Evolutionary conservation across 495 filamentous ascomycete genomes (phyloP), one percentile per base, ranked within the genome.

Genomic region (Apiosordaria backusii): DNA sequence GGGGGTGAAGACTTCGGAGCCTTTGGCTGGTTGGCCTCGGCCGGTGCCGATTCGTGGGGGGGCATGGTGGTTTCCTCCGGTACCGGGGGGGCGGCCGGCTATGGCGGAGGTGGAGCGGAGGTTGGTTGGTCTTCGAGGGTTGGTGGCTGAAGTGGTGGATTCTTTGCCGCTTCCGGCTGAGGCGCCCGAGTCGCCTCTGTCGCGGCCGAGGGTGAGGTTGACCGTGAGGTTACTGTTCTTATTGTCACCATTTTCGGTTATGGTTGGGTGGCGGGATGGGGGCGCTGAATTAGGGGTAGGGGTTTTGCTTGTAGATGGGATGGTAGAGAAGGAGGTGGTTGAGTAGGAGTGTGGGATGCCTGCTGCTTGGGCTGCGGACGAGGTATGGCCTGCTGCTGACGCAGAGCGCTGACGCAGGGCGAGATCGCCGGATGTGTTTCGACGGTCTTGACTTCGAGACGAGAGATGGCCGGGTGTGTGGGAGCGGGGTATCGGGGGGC

Each of bases 391-490:
- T 58, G 76, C 67, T 55, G 77, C 71, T 19, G 80, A 84, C 40
- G 83, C 82, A 2, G 83, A 81, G 45, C 83, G 80, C 63, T 82
- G 75, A 21, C 84, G 80, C 60, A 84, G 77, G 24, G 81, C 69
- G 23, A 80, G 67, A 53, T 85, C 82, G 13, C 80, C 80, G 25
- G 80, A 71, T 66, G 78, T 82, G 62, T 76, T 76, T 50, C 79
- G 74, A 69, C 79, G 76, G 66, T 78, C 80, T 61, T 80, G 75
- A 67, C 80, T 77, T 74, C 80, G 83, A 50, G 79, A 77, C 4
- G 82, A 75, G 59, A 86, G 78, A 63, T 85, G 83, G 61, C 83
- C 83, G 4, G 83, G 83, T 0, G 83, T 85, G 65, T 85, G 84
- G 57, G 80, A 85, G 64, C 84, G 76, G 23, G 72, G 71, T 25